Evolutionary conservation across 116 monocot genomes (phyloP).

Genomic region (Iris pallida): DNA sequence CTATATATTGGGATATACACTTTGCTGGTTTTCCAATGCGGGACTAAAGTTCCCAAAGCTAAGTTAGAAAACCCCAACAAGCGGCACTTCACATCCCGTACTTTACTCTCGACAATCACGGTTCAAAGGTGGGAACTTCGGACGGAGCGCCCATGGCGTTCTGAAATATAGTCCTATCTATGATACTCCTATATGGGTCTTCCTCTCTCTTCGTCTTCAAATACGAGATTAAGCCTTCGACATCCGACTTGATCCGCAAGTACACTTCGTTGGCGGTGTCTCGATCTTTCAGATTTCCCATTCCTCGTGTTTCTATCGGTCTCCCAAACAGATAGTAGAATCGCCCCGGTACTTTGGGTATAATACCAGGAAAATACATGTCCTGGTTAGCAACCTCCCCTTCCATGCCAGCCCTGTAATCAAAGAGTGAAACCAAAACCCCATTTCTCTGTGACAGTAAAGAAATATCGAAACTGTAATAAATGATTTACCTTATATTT

Average conservation of each 20-base stretch:
- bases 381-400: constrained; percentile 61
- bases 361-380: constrained; percentile 41
- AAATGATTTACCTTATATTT: constrained; percentile 15
- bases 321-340: constrained; percentile 84
- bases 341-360: constrained; percentile 77
- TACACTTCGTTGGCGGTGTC: constrained; percentile 46
- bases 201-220: constrained; percentile 83
- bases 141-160: constrained; percentile 27
- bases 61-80: no score
- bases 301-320: constrained; percentile 56
- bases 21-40: no score
- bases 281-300: constrained; percentile 38
- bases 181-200: constrained; percentile 67
- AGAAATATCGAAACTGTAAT: background rate
- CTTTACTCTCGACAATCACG: constrained; percentile 18
- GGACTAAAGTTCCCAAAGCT: no score
- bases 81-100: no score
- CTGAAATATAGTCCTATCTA: constrained; percentile 53
- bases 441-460: background rate
- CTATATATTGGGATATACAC: no score
- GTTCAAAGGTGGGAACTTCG: constrained; percentile 64
- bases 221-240: constrained; percentile 57
- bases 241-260: constrained; percentile 61
- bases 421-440: background rate
- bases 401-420: constrained; percentile 31